Evolutionary conservation across 352 stramenopile species (phyloP).

Genomic region (Phytophthora meadii): DNA sequence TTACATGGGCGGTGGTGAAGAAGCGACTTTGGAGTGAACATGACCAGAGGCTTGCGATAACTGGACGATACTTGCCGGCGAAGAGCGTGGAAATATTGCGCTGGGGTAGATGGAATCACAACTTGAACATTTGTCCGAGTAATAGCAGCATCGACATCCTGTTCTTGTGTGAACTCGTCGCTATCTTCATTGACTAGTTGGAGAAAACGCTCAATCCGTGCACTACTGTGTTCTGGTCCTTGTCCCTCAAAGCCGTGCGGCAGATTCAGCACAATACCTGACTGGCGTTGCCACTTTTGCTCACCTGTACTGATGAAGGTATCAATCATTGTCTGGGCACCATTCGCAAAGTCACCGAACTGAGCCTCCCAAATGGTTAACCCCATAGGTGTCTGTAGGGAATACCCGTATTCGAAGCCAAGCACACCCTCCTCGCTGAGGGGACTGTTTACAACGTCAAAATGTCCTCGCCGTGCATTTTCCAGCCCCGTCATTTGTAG

Average conservation of each 20-base stretch:
- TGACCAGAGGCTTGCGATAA: slow-evolving; percentile 83
- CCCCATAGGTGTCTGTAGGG: slow-evolving; percentile 69
- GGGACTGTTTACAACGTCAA: slow-evolving; percentile 85
- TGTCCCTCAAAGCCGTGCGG: slow-evolving; percentile 90
- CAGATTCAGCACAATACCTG: slow-evolving; percentile 77
- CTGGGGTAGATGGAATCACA: slow-evolving; percentile 85
- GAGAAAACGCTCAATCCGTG: slow-evolving; percentile 86
- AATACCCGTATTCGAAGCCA: slow-evolving; percentile 91
- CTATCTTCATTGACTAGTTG: slow-evolving; percentile 82
- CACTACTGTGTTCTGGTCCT: slow-evolving; percentile 86
- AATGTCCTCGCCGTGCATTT: slow-evolving; percentile 48
- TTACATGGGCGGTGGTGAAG: slow-evolving; percentile 84
- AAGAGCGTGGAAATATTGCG: slow-evolving; percentile 97
- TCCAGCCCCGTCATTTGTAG: slow-evolving; percentile 52
- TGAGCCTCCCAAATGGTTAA: slow-evolving; percentile 94
- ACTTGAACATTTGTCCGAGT: slow-evolving; percentile 80
- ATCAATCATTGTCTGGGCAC: slow-evolving; percentile 90
- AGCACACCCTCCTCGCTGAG: slow-evolving; percentile 87
- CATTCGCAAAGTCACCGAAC: slow-evolving; percentile 91
- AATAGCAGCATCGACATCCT: slow-evolving; percentile 49
- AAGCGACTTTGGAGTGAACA: slow-evolving; percentile 87
- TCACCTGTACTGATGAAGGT: slow-evolving; percentile 86
- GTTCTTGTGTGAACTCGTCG: slow-evolving; percentile 60
- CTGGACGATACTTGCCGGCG: slow-evolving; percentile 79
- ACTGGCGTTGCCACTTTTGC: slow-evolving; percentile 93